These are phyloP conservation scores for Beauveria australis DNA, from an alignment of 2,329 filamentous ascomycete genomes.

Conservation along the genomic window DNA sequence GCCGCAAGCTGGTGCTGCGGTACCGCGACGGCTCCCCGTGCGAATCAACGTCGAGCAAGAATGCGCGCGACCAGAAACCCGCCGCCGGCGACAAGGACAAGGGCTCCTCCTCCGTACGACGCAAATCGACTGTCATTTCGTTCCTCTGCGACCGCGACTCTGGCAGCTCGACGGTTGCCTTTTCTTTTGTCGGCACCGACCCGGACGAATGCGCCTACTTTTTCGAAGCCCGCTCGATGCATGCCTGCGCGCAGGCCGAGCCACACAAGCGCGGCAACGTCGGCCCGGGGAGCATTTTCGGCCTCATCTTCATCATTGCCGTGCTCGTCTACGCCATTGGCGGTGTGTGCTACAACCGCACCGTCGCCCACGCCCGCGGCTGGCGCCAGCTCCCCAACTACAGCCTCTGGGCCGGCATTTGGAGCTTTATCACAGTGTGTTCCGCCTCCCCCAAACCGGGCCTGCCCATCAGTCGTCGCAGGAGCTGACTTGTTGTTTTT, in stretches of 20 bases:
- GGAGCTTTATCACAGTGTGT: slow-evolving; percentile 65
- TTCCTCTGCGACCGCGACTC: slow-evolving; percentile 88
- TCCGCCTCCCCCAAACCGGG: slow-evolving; percentile 26
- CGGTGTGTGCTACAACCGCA: slow-evolving; percentile 91
- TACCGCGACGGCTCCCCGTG: slow-evolving; percentile 73
- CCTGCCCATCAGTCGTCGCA: slow-evolving; percentile 21
- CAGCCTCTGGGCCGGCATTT: slow-evolving; percentile 81
- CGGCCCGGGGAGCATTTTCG: slow-evolving; percentile 71
- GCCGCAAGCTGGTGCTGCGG: slow-evolving; percentile 67
- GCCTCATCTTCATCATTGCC: slow-evolving; percentile 70
- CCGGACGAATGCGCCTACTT: slow-evolving; percentile 91
- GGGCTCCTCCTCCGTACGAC: slow-evolving; percentile 29
- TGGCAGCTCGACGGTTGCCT: slow-evolving; percentile 54
- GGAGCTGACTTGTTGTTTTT: slow-evolving; percentile 19
- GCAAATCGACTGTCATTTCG: slow-evolving; percentile 81
- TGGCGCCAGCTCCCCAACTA: slow-evolving; percentile 97
- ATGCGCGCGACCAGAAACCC: slow-evolving; percentile 22
- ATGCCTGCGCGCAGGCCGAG: slow-evolving; percentile 64
- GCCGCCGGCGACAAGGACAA: slow-evolving; percentile 28
- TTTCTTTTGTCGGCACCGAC: slow-evolving; percentile 76
- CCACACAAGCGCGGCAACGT: slow-evolving; percentile 65
- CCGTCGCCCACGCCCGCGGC: slow-evolving; percentile 85
- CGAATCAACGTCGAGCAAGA: slow-evolving; percentile 24
- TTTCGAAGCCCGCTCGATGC: slow-evolving; percentile 81
- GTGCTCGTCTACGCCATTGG: slow-evolving; percentile 84